phyloP scores from a whole-genome alignment of 176 grass and related monocot genomes.

The Avena atlantica region DNA sequence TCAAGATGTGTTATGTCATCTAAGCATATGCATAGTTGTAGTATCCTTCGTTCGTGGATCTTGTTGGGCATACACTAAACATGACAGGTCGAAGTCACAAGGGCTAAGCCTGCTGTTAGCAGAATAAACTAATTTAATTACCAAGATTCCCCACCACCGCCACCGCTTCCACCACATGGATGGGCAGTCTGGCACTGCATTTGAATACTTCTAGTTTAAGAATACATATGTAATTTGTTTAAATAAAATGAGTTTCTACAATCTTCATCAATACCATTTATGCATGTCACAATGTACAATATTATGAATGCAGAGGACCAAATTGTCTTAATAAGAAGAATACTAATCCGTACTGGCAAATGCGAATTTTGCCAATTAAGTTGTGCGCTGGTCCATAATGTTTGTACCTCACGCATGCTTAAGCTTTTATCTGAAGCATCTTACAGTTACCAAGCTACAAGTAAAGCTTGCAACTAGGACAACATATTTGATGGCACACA shows the following conservation, averaged over 20 bases:
- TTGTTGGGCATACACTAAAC: not conserved
- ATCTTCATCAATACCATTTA: not conserved
- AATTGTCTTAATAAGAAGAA: no score
- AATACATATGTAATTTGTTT: not conserved
- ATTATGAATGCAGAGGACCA: no score
- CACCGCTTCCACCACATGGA: not conserved
- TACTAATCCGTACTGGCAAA: no score
- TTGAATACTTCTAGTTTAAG: not conserved
- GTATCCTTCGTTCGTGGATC: not conserved
- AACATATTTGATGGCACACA: no score
- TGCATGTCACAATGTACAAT: not conserved
- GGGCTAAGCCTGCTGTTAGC: not conserved
- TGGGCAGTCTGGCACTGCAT: not conserved
- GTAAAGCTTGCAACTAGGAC: not conserved
- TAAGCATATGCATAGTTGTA: not conserved
- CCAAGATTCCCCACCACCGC: not conserved
- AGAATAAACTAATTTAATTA: not conserved
- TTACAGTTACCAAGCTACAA: not conserved
- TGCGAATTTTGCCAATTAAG: no score
- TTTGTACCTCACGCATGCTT: no score
- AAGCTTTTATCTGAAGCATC: not conserved
- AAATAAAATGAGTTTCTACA: not conserved
- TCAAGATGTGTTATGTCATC: not conserved
- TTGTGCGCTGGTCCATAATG: no score
- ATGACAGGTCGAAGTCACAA: slow-evolving; percentile 2